Base-by-base conservation (phyloP, 371 early-diverging fungal species). In the Funneliformis caledonium region DNA sequence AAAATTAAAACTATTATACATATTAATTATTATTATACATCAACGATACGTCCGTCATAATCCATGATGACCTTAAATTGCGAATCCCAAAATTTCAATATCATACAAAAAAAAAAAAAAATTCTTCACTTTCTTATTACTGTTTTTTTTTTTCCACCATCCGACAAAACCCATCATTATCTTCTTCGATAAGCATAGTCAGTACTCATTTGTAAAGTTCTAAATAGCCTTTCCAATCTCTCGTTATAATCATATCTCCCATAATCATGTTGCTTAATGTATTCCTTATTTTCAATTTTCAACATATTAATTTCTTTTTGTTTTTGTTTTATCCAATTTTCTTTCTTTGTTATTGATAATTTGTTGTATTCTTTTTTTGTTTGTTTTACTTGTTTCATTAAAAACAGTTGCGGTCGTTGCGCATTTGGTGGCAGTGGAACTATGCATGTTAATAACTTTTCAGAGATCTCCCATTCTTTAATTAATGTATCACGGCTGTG, bases 241-340 rank as follows among this genome's bases (percentile, higher is more conserved):
- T 70, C 72, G n/a, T 70, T 47, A 47, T 47, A 10, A 48, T 70
- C 48, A 70, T 70, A 70, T 48, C 48, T 70, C 48, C 48, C 48
- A 47, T 2, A 19, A 70, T 70, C 72, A 70, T 70, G 72, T 70
- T 70, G 72, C 22, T 9, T 47, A 47, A 22, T 43, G 48, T 70
- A 70, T 11, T 48, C 48, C 9, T 37, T 19, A 48, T 47, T 47
- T n/a, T 9, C 37, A 8, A 3, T 9, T 47, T 45, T 19, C 22
- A 70, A 70, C 8, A 48, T 48, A 11, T 16, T 10, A 43, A 70
- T 47, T 22, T 47, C 45, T 70, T 70, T n/a, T 14, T n/a, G n/a
- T 70, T 47, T 45, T 48, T 10, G 2, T 22, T n/a, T 70, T 47
- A 70, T 70, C 72, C 72, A 70, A 43, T 9, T 47, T 22, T 47